phyloP scores from a whole-genome alignment of 2,329 filamentous ascomycete genomes.

The Xylariales sp. region DNA sequence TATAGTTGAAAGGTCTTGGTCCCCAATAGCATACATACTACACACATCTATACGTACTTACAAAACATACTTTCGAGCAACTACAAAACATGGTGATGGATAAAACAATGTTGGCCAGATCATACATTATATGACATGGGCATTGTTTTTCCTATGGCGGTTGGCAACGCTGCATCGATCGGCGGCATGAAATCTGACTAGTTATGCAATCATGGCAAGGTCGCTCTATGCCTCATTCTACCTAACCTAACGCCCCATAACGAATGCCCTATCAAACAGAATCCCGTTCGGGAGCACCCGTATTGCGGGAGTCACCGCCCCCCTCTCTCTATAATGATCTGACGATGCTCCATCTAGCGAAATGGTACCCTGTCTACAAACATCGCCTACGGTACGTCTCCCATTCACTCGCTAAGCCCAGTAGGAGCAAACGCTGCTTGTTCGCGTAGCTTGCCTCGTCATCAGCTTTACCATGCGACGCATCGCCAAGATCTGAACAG shows the following conservation, averaged over 20 bases:
- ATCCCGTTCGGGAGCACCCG: conserved; percentile 34
- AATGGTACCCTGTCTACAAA: conserved; percentile 19
- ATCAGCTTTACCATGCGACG: conserved; percentile 31
- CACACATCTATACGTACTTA: background rate
- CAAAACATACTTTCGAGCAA: background rate
- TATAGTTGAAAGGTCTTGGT: too few species aligned
- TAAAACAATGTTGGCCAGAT: conserved; percentile 9
- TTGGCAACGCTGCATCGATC: conserved; percentile 7
- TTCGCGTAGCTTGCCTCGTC: conserved; percentile 31
- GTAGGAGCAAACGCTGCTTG: conserved; percentile 18
- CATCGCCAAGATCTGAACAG: conserved; percentile 32
- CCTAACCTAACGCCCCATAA: conserved; percentile 2
- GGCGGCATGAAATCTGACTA: conserved; percentile 15
- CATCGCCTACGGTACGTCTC: conserved; percentile 15
- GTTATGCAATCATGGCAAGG: conserved; percentile 11
- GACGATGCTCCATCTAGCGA: conserved; percentile 15
- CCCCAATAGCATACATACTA: background rate
- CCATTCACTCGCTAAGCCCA: conserved; percentile 8
- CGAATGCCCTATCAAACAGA: conserved; percentile 19
- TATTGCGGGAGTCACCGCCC: conserved; percentile 33
- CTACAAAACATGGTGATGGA: conserved; percentile 4
- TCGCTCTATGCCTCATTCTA: conserved; percentile 1
- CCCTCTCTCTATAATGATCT: conserved; percentile 21
- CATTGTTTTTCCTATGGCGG: conserved; percentile 2
- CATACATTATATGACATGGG: conserved; percentile 23